Evolutionary conservation across 2,329 filamentous ascomycete species (phyloP).

Genomic region (Ceratocystis cubensis): DNA sequence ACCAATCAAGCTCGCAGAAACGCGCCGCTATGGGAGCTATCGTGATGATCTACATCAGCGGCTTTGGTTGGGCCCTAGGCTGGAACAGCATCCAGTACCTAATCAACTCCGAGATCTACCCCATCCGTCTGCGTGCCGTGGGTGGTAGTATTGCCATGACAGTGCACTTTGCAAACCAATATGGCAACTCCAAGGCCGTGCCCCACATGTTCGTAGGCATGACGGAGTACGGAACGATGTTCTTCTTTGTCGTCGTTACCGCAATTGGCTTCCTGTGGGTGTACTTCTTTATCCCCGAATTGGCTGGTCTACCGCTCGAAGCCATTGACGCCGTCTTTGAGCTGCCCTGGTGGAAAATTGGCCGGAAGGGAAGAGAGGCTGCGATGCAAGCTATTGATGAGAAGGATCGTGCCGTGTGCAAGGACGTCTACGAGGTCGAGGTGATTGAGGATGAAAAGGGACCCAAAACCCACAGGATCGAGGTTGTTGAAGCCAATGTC

Average conservation of each 20-base stretch:
- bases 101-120: conserved; percentile 65
- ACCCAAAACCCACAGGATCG: background rate
- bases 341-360: conserved; percentile 64
- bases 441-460: background rate
- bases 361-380: conserved; percentile 41
- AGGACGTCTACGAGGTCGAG: conserved; percentile 13
- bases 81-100: conserved; percentile 73
- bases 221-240: conserved; percentile 56
- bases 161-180: conserved; percentile 67
- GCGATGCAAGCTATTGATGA: conserved; percentile 31
- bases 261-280: conserved; percentile 57
- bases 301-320: conserved; percentile 51
- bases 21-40: conserved; percentile 54
- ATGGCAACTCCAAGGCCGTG: conserved; percentile 62
- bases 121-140: conserved; percentile 58
- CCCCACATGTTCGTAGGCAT: conserved; percentile 61
- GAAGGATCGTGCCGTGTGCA: conserved; percentile 5
- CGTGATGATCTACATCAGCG: conserved; percentile 60
- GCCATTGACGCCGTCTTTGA: conserved; percentile 61
- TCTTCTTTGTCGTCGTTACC: conserved; percentile 60
- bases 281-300: conserved; percentile 61
- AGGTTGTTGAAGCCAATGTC: background rate
- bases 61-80: conserved; percentile 55
- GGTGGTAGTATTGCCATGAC: conserved; percentile 63
- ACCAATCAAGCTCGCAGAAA: conserved; percentile 31